Conservation (phyloP, 768 basidiomycete species). For the Lentinula guzmanii region DNA sequence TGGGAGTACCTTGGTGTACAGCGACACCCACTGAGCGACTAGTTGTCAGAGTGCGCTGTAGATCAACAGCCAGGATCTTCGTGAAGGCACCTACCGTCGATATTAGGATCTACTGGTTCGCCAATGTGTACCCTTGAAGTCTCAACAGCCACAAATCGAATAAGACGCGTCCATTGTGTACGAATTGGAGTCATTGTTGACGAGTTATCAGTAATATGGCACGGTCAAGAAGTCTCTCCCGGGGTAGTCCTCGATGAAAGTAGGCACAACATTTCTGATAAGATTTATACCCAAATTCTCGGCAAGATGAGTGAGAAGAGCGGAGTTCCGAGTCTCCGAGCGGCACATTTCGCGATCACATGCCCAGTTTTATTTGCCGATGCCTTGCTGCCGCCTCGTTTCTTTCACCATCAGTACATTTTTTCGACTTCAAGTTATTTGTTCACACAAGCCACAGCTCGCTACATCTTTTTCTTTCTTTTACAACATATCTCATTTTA, state of each 20-base stretch:
- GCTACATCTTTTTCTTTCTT: neutral
- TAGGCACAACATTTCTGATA: neutral
- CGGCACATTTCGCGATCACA: neutral
- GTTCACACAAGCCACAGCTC: neutral
- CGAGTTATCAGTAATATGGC: neutral
- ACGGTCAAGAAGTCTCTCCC: neutral
- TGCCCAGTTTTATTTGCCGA: neutral
- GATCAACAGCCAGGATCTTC: no score
- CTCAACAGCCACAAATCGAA: conserved; percentile 76
- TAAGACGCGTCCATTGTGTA: conserved; percentile 76
- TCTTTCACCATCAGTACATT: neutral
- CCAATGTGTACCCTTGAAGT: conserved; percentile 72
- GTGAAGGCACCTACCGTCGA: conserved; percentile 48
- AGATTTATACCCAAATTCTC: neutral
- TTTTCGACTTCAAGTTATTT: neutral
- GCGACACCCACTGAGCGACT: conserved; percentile 50
- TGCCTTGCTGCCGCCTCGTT: neutral
- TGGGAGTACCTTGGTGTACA: conserved; percentile 40
- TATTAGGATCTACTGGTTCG: conserved; percentile 59
- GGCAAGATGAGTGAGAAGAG: neutral
- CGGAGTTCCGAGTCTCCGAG: neutral
- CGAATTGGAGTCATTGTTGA: conserved; percentile 49
- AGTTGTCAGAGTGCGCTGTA: neutral
- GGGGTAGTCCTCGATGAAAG: neutral
- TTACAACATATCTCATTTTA: neutral